Evolutionary conservation across 768 basidiomycete species (phyloP).

Genomic region (Boletus insuetus): DNA sequence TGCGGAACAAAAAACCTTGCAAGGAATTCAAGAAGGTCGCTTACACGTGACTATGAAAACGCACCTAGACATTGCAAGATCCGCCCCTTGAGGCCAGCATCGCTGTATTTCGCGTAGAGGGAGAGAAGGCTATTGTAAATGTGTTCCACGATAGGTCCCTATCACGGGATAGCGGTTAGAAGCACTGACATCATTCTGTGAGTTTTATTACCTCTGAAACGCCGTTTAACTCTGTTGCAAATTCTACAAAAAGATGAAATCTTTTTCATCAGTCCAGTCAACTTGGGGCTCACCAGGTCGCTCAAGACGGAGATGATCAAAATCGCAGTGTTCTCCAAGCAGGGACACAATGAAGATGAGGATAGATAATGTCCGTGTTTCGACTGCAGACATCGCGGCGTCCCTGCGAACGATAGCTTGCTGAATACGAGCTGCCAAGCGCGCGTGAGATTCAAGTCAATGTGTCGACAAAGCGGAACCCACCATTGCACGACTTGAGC

Average conservation of each 20-base stretch:
- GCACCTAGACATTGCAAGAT: slow-evolving; percentile 84
- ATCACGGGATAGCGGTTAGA: not conserved
- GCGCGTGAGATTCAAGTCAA: slow-evolving; percentile 3
- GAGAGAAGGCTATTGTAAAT: slow-evolving; percentile 71
- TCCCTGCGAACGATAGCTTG: slow-evolving; percentile 47
- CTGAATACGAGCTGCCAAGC: slow-evolving; percentile 55
- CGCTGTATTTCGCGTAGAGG: slow-evolving; percentile 66
- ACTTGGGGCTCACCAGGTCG: slow-evolving; percentile 47
- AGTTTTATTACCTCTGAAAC: slow-evolving; percentile 49
- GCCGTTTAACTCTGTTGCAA: slow-evolving; percentile 53
- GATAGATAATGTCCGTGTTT: slow-evolving; percentile 57
- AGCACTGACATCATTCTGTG: not conserved
- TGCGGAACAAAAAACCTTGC: slow-evolving; percentile 85
- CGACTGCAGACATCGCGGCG: slow-evolving; percentile 43
- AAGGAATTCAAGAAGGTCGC: not conserved
- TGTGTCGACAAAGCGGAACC: not conserved
- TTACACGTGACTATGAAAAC: slow-evolving; percentile 14
- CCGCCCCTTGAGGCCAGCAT: slow-evolving; percentile 60
- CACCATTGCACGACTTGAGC: slow-evolving; percentile 85
- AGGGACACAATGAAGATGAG: slow-evolving; percentile 83
- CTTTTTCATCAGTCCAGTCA: not conserved
- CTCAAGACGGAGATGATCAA: slow-evolving; percentile 70
- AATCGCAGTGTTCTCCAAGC: slow-evolving; percentile 85
- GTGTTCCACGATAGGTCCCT: slow-evolving; percentile 79
- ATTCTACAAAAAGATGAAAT: slow-evolving; percentile 36